Base-by-base conservation (phyloP, 2,329 filamentous ascomycete genomes). In the Magnaporthiopsis incrustans region DNA sequence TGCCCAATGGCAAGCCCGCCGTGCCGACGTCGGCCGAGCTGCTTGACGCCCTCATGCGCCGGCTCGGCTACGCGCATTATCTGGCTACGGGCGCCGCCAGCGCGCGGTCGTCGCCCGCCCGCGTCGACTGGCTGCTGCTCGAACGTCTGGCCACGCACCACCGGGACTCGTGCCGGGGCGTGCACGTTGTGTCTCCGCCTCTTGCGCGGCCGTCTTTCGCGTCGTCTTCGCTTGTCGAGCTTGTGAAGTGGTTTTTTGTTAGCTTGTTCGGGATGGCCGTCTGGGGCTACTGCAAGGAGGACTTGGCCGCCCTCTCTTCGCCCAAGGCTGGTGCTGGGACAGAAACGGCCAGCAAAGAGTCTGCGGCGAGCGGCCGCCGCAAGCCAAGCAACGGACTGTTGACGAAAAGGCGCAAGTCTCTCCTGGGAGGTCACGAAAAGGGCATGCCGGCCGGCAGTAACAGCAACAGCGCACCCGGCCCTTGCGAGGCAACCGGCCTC, bases 151-250 rank as follows among this genome's bases (percentile, higher is more conserved):
- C 83, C 1, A 72, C 79, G 8, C 71, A 75, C 10, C 77, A 84
- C 65, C 66, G 76, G 0, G 71, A 78, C 22, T 81, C 79, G 50
- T 89, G 86, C 69, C 68, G 86, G 5, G 87, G 84, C 0, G 77
- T 83, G 1, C 85, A 89, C 72, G 79, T 89, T 4, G 79, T 87
- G 57, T 83, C 83, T 14, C 86, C 87, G 2, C 77, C 81, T 0
- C 74, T 89, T 15, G 71, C 71, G 1, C 71, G 77, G 44, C 87
- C 87, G 2, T 81, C 69, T 12, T 53, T 22, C 2, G 67, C 74
- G 25, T 72, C 73, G 2, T 72, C 73, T 2, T 77, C 78, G 1
- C 78, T 80, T 0, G 65, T 79, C 30, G 78, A 77, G 32, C 88
- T 82, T 79, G 67, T 80, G 11, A 86, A 84, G 69, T 87, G 84